phyloP scores from a whole-genome alignment of 768 basidiomycete species.

The Lactarius indigo region DNA sequence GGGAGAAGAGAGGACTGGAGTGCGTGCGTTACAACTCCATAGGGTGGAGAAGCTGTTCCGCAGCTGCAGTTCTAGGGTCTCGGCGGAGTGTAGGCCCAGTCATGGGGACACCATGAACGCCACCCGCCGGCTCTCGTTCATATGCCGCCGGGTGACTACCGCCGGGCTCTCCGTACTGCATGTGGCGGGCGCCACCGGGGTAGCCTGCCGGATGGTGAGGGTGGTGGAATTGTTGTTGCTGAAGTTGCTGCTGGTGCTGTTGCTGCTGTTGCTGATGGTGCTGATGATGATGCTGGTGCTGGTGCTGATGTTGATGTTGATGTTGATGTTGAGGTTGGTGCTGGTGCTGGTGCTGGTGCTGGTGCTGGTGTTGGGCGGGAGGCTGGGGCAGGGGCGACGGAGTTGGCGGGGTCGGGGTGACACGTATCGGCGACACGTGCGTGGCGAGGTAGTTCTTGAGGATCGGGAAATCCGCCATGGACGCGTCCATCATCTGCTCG shows the following conservation, averaged over 20 bases:
- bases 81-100: background rate
- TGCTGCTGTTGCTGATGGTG: background rate
- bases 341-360: background rate
- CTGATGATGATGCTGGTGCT: background rate
- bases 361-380: background rate
- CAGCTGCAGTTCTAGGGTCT: background rate
- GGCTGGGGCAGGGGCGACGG: background rate
- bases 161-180: conserved; percentile 6
- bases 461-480: conserved; percentile 84
- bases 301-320: background rate
- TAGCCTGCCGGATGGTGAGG: background rate
- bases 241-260: background rate
- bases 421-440: conserved; percentile 49
- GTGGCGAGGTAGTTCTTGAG: conserved; percentile 75
- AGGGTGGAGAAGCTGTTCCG: background rate
- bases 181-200: background rate
- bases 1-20: no score
- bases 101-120: background rate
- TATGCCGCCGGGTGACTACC: conserved; percentile 2
- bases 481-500: conserved; percentile 59
- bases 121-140: conserved; percentile 5
- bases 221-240: background rate
- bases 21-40: background rate
- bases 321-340: background rate
- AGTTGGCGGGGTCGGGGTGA: conserved; percentile 20